Evolutionary conservation across 2,329 filamentous ascomycete genomes (phyloP), one percentile per base, ranked within the genome.

Genomic region (Sclerotinia borealis): DNA sequence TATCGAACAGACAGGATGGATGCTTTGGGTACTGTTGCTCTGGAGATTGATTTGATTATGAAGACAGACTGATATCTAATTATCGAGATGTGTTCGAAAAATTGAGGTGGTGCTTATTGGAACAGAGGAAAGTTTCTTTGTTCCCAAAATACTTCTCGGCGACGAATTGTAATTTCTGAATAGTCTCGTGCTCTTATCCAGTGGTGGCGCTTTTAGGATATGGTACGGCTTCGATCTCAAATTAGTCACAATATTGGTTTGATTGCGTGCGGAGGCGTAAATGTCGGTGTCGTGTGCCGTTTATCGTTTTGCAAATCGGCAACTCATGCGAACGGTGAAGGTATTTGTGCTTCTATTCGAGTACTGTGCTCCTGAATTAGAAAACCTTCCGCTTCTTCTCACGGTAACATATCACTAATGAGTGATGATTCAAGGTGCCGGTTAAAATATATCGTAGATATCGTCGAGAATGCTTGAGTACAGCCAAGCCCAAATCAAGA

Each of bases 1-100:
- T 25, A 4, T 56, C 13, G 22, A 31, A 25, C 19, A 19, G 19
- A 45, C 11, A n/a, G n/a, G 15, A 6, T 34, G 29, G 39, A 36
- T 45, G 29, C 54, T 58, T 58, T 43, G 54, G 54, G 39, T 36
- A 17, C 25, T 58, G 39, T 34, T 22, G 54, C 54, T 58, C 39
- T 58, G 54, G 54, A 45, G 6, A 25, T 45, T 17, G n/a, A 34
- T 45, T 34, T 43, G 2, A 43, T 22, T 43, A n/a, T 43, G 52
- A 43, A 15, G 34, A 43, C 11, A 34, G 8, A n/a, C n/a, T 22
- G 25, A 15, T 34, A 8, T 19, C 34, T 55, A 11, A 22, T 34
- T 34, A n/a, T 55, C 36, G 36, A 54, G 34, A 37, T 27, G 15
- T 41, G 19, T 45, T 56, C 19, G 37, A 27, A 43, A 17, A 34